Base-by-base conservation (phyloP, 768 basidiomycete species). In the Podaxis mareebaensis region DNA sequence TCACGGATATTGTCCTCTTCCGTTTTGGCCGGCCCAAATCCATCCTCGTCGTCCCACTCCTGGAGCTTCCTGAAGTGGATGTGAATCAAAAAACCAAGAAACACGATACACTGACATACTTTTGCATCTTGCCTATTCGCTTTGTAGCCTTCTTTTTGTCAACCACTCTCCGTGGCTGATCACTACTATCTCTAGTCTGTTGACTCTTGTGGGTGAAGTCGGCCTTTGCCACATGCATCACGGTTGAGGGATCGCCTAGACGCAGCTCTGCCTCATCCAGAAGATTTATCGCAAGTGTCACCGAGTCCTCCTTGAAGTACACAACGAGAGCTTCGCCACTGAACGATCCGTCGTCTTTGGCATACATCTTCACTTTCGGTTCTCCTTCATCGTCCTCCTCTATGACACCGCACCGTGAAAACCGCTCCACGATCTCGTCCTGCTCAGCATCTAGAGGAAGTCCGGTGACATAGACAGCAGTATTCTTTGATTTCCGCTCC, bases 261-360 rank as follows among this genome's bases (percentile, higher is more conserved):
- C 94, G 80, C 64, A 99, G 78, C 73, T 97, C 95, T 1, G 93
- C 93, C 64, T 98, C 96, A 73, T 98, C 96, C 64, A 99, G 79
- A 58, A 99, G 79, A 67, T 82, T 90, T 65, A 92, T 71, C 8
- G 96, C 96, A 59, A 99, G 80, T 3, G 79, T 76, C 20, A 99
- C 97, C n/a, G 91, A 93, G 64, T 95, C 96, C 73, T 96, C 95
- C 75, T 97, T 97, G 82, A 98, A 96, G 75, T 92, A 99, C 38
- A 98, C 95, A 62, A 99, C 89, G 67, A 99, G 77, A 2, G 95
- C 96, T 67, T 99, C 96, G 42, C 97, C 96, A 68, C 86, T 97
- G 75, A 98, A 97, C 26, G 83, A 72, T 38, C 96, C 95, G 64
- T 92, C 86, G 4, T 93, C 93, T 63, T 85, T 86, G 52, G 92